A percentile compares a stretch with the other conserved stretches of the same genome.
Conservation (phyloP, 2,329 filamentous ascomycete species). For the Venturia pyrina region DNA sequence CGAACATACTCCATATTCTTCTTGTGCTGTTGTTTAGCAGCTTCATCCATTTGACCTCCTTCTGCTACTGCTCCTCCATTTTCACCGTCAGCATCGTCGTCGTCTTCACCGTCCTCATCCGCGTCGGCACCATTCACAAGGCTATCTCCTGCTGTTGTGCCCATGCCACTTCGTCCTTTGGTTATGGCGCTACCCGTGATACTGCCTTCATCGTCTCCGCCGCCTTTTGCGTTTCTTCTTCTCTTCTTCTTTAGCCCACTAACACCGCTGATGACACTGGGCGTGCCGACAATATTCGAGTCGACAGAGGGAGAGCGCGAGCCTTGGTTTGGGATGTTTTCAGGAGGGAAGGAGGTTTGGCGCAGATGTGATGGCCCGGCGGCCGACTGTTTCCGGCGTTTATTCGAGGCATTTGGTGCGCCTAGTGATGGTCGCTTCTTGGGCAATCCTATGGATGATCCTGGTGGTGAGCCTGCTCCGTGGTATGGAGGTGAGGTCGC, state of each 20-base stretch:
- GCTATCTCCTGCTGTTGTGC: constrained; percentile 19
- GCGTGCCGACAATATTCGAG: constrained; percentile 53
- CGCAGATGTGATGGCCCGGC: constrained; percentile 56
- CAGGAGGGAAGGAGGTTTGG: constrained; percentile 71
- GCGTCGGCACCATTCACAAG: constrained; percentile 17
- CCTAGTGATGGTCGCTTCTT: constrained; percentile 56
- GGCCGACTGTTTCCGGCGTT: constrained; percentile 67
- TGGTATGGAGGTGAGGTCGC: constrained; percentile 42
- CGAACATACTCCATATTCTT: constrained; percentile 44
- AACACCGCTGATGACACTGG: constrained; percentile 30
- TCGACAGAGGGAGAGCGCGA: constrained; percentile 58
- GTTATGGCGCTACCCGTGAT: constrained; percentile 4
- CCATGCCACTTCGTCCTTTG: constrained; percentile 13
- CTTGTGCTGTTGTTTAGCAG: constrained; percentile 54
- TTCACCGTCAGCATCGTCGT: constrained; percentile 45
- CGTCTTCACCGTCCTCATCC: constrained; percentile 49
- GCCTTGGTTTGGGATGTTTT: constrained; percentile 43
- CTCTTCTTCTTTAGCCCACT: constrained; percentile 48
- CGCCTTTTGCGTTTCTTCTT: constrained; percentile 47
- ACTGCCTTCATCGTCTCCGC: constrained; percentile 3
- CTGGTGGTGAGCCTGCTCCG: constrained; percentile 31
- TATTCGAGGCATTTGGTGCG: constrained; percentile 35
- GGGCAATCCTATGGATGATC: constrained; percentile 40
- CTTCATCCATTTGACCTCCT: constrained; percentile 42
- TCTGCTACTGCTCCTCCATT: constrained; percentile 39